These are phyloP conservation scores for Cydonia oblonga DNA, from an alignment of 331 rosid genomes.

Conservation along the genomic window DNA sequence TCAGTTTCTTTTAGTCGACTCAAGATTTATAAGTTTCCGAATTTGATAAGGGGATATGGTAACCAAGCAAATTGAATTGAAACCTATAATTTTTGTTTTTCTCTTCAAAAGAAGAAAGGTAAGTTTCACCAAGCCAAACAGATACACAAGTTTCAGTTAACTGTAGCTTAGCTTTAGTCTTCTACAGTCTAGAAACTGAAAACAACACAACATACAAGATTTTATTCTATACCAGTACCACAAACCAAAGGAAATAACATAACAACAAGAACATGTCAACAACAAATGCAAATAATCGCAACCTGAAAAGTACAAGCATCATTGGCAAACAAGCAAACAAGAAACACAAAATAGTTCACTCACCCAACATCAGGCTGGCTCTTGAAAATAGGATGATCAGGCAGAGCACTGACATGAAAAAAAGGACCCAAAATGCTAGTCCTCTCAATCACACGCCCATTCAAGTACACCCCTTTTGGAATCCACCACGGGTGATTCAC, in stretches of 20 bases:
- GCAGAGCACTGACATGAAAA: slow-evolving; percentile 84
- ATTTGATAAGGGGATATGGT: background rate
- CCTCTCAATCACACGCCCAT: slow-evolving; percentile 98
- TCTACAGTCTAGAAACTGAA: background rate
- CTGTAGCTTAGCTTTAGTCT: background rate
- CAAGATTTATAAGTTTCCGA: background rate
- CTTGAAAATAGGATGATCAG: slow-evolving; percentile 68
- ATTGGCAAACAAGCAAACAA: background rate
- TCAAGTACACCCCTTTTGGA: slow-evolving; percentile 66
- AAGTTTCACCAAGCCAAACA: slow-evolving; percentile 5
- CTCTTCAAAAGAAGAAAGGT: background rate
- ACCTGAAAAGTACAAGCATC: background rate
- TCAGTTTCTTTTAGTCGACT: background rate
- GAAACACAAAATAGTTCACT: slow-evolving; percentile 17
- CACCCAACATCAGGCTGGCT: slow-evolving; percentile 96
- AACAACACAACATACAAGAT: background rate
- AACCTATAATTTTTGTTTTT: background rate
- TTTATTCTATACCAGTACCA: background rate
- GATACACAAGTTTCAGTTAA: background rate
- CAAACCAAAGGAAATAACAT: slow-evolving; percentile 1
- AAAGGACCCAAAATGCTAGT: slow-evolving; percentile 94
- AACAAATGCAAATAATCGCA: background rate
- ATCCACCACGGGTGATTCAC: slow-evolving; percentile 92
- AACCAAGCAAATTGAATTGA: background rate
- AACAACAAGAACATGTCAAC: background rate